Evolutionary conservation across 768 basidiomycete genomes (phyloP), one percentile per base, ranked within the genome.

Genomic region (Fomitopsis pulvina): DNA sequence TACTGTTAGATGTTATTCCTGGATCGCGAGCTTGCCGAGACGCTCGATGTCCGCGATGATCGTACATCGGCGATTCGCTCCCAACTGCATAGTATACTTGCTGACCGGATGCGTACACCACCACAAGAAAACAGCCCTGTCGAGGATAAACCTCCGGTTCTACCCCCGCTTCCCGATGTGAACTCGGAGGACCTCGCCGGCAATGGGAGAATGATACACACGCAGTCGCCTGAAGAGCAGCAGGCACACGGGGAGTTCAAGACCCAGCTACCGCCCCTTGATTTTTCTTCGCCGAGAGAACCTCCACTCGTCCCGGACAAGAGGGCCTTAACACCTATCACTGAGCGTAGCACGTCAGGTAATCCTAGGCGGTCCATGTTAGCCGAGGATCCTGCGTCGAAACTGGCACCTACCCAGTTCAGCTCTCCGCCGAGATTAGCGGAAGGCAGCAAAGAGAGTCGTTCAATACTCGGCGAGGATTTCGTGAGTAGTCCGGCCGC

Each of bases 11-110:
- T 80, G 46, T 78, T 96, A 20, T 96, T 97, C 74, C 74, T 96
- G 48, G 88, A 92, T 50, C 81, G 92, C 46, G 91, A 92, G 56
- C 66, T 79, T 14, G 91, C 87, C 10, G 84, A 92, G 64, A 68
- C 67, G n/a, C 69, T 89, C 58, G 87, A 92, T 62, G 84, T 82
- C 41, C 73, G 84, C 46, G 81, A 87, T 45, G 86, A 90, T 55
- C 77, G 78, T n/a, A 90, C 88, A 5, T 85, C 88, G 3, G 68
- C 71, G 8, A 75, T 87, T 55, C 75, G 91, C 12, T 70, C 77
- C 4, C 73, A 77, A 51, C 71, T 92, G 47, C 71, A 82, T 52
- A 72, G 73, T 40, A 76, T 90, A 21, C 69, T 89, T 27, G 65
- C 71, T n/a, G 74, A 80, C 30, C 78, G 84, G 46, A 81, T 92